Evolutionary conservation across 192 early-diverging fungal genomes (phyloP), one percentile per base, ranked within the genome.

Genomic region (Backusella tuberculispora): DNA sequence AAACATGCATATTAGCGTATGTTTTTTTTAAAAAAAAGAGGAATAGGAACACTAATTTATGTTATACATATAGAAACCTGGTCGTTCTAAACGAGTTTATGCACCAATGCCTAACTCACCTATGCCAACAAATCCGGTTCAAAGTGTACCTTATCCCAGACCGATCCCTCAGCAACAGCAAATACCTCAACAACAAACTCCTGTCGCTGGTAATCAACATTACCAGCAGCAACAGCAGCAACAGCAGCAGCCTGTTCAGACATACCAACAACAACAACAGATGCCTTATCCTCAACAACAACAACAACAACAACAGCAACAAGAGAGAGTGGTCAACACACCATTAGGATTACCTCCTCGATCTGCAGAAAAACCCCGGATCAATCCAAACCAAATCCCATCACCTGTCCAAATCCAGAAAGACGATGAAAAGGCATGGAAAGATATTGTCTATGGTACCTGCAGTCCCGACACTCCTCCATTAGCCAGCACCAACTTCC

Each of bases 381-480:
- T 99, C 65, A 95, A 99, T 77, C 96, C 97, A 3, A 92, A 95
- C 83, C 94, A 96, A 74, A 95, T 99, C 68, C 98, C 98, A 17
- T 91, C 92, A 21, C 96, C 97, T 24, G 86, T 95, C 10, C 83
- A 85, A 24, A 95, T 96, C 42, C 95, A 97, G 70, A 88, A 90
- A 66, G 84, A 83, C 21, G 83, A 85, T 26, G 76, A 87, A 65
- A 85, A 90, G 10, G 13, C 7, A 44, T 69, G 26, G 19, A 19
- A 69, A 46, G 66, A 67, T 21, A 42, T 43, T 7, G 43, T 29
- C 2, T 99, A 90, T 85, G 86, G 88, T 43, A 97, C 97, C 0
- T 88, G 84, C 13, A 84, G 88, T 13, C 90, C 86, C 71, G 86
- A 87, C 4, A 80, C 88, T 12, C 89, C 93, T 15, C 98, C 98